Conservation (phyloP, 345 rosid species). For the Salix udensis region DNA sequence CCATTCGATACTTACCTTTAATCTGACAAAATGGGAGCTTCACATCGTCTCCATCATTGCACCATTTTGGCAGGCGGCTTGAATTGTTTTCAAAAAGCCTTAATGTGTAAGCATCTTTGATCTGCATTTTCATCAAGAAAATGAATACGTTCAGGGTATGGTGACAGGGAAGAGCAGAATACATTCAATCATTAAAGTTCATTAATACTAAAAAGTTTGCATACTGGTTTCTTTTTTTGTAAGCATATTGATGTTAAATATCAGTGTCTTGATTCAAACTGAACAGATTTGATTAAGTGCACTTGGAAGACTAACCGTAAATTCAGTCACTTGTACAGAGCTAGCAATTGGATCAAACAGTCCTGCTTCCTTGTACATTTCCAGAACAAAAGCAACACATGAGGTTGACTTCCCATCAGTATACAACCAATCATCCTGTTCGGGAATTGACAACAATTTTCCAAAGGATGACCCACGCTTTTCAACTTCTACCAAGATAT, state of each 20-base stretch:
- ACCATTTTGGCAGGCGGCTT: constrained; percentile 86
- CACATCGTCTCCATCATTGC: constrained; percentile 73
- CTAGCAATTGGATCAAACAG: constrained; percentile 61
- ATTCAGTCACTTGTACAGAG: constrained; percentile 86
- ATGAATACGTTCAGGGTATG: neutral
- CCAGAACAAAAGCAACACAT: constrained; percentile 86
- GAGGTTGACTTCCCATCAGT: constrained; percentile 92
- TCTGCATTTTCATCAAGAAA: constrained; percentile 40
- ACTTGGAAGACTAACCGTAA: constrained; percentile 57
- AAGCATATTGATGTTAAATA: neutral
- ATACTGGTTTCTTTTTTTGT: neutral
- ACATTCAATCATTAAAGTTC: neutral
- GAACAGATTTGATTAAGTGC: neutral
- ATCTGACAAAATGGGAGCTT: constrained; percentile 91
- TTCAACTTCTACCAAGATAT: constrained; percentile 74
- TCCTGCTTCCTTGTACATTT: constrained; percentile 96
- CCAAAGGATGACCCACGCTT: constrained; percentile 85
- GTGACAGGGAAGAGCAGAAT: neutral
- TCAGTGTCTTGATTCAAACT: neutral
- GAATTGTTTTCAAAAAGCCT: constrained; percentile 70
- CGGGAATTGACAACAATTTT: constrained; percentile 85
- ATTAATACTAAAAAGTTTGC: neutral
- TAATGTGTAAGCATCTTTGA: constrained; percentile 82
- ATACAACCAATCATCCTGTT: constrained; percentile 89
- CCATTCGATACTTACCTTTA: constrained; percentile 86